Evolutionary conservation across 495 filamentous ascomycete species (phyloP).

Genomic region (Daldinia concentrica): DNA sequence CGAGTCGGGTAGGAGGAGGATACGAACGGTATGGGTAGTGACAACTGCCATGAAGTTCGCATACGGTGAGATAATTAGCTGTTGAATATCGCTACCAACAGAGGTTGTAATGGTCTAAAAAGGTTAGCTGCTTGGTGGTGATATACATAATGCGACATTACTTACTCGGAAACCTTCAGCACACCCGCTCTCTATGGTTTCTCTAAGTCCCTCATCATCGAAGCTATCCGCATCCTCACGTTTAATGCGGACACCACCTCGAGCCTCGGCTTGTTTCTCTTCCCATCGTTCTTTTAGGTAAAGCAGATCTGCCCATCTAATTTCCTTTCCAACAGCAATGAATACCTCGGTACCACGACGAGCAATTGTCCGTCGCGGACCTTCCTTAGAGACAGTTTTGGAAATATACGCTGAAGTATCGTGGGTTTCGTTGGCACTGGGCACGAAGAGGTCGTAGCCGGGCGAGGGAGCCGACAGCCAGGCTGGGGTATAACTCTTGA

Average conservation of each 20-base stretch:
- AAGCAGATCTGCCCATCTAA: constrained; percentile 83
- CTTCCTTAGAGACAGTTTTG: constrained; percentile 54
- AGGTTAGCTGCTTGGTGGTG: constrained; percentile 32
- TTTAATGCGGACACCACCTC: constrained; percentile 43
- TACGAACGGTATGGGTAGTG: constrained; percentile 83
- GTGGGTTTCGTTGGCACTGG: constrained; percentile 43
- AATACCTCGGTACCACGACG: constrained; percentile 82
- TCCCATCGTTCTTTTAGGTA: constrained; percentile 78
- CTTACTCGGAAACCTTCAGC: constrained; percentile 60
- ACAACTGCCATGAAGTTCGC: constrained; percentile 81
- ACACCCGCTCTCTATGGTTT: constrained; percentile 37
- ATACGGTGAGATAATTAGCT: constrained; percentile 82
- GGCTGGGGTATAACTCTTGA: constrained; percentile 80
- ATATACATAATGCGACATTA: constrained; percentile 22
- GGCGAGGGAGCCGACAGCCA: constrained; percentile 82
- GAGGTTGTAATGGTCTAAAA: constrained; percentile 73
- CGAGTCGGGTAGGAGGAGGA: constrained; percentile 79
- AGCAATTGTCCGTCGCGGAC: constrained; percentile 75
- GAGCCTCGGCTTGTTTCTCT: constrained; percentile 52
- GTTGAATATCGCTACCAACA: constrained; percentile 77
- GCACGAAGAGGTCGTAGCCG: constrained; percentile 75
- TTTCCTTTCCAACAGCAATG: constrained; percentile 82
- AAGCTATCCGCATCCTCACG: constrained; percentile 46
- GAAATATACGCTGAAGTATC: constrained; percentile 45
- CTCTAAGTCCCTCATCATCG: constrained; percentile 48